Base-by-base conservation (phyloP, 2,329 filamentous ascomycete species). In the Fusarium albosuccineum region DNA sequence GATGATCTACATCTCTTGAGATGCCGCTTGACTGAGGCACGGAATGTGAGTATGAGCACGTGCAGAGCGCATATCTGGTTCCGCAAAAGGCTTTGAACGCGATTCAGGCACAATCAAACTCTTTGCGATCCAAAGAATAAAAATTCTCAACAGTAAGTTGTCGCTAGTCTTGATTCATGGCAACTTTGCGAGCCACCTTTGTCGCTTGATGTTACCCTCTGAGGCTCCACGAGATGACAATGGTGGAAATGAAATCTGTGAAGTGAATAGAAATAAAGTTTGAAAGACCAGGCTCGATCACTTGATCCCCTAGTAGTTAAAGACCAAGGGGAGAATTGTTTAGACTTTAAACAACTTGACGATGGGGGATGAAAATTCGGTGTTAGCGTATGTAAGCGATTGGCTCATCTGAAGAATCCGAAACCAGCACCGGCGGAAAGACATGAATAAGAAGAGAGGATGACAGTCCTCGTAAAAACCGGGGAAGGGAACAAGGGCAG, bases 1-100 rank as follows among this genome's bases (percentile, higher is more conserved):
- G 22, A 33, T 48, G 65, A 68, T 66, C 56, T n/a, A n/a, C 65
- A 54, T 57, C 22, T 22, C 22, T 22, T 22, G 39, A 49, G 52
- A 9, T 16, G 51, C 51, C 40, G 40, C 51, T 54, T 54, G 40
- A 40, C 45, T 29, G 44, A 27, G 6, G 49, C 17, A 22, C 26
- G 22, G 14, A 39, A 39, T 51, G 48, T 30, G 29, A 44, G 36
- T 11, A 62, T 30, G 29, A 44, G 36, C 14, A 62, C 46, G 42
- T 50, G 63, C 63, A 62, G 36, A 16, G 26, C 34, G 9, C 17
- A 5, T 34, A 30, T 49, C 33, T 26, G 30, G 46, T 49, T 11
- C 30, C 30, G 22, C 22, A 7, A 33, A 4, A 33, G 45, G 8
- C 22, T 22, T 10, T n/a, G 46, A 49, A 9, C 33, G 13, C 33